Percentiles rank a stretch among this genome's conserved stretches.
phyloP scores from a whole-genome alignment of 305 asterid genomes.

The Ajuga reptans region DNA sequence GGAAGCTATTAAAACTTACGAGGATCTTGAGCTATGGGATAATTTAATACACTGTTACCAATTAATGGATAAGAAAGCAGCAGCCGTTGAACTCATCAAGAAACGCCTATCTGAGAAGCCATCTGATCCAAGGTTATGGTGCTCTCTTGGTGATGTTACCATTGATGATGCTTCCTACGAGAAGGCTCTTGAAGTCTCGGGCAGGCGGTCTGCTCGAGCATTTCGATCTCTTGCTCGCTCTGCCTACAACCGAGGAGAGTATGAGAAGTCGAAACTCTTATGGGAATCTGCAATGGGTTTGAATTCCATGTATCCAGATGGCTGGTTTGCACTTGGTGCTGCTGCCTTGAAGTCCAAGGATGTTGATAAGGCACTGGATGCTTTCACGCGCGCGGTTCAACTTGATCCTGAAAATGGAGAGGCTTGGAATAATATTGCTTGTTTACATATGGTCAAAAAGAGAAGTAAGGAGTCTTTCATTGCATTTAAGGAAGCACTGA shows the following conservation, averaged over 20 bases:
- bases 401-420: conserved; percentile 97
- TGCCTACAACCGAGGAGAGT: conserved; percentile 80
- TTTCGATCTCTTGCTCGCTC: conserved; percentile 83
- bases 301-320: conserved; percentile 81
- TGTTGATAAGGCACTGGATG: conserved; percentile 81
- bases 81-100: conserved; percentile 80
- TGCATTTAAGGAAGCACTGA: conserved; percentile 92
- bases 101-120: conserved; percentile 58
- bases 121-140: conserved; percentile 78
- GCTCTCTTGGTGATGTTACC: conserved; percentile 93
- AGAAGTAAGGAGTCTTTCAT: conserved; percentile 72
- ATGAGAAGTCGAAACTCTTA: conserved; percentile 55
- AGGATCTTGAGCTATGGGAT: conserved; percentile 99
- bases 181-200: conserved; percentile 87
- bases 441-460: conserved; percentile 79
- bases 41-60: conserved; percentile 75
- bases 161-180: conserved; percentile 58
- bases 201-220: conserved; percentile 73
- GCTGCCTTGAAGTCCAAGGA: conserved; percentile 82
- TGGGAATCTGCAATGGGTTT: conserved; percentile 93
- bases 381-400: conserved; percentile 82
- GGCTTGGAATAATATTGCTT: conserved; percentile 97
- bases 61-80: conserved; percentile 83
- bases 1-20: conserved; percentile 75
- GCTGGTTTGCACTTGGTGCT: conserved; percentile 97